Percentiles rank a stretch among this genome's conserved stretches.
Evolutionary conservation across 1,284 basidiomycete species (phyloP).

Genomic region (Chiua sp.): DNA sequence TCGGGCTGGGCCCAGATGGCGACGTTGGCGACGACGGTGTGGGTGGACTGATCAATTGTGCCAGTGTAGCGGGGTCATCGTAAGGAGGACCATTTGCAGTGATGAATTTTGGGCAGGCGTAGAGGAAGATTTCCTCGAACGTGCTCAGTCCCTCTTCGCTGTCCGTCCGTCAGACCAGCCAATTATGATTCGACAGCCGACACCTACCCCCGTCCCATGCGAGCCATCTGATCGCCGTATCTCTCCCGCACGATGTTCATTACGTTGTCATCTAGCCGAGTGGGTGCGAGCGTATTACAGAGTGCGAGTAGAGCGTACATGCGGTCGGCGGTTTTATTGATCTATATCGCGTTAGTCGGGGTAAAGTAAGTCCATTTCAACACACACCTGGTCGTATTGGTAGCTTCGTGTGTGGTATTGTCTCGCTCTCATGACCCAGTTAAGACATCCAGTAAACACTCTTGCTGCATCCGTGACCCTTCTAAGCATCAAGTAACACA

Average conservation of each 20-base stretch:
- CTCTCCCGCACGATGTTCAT: slow-evolving; percentile 93
- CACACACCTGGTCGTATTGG: slow-evolving; percentile 89
- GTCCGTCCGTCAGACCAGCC: slow-evolving; percentile 6
- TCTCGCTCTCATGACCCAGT: slow-evolving; percentile 92
- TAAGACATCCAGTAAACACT: slow-evolving; percentile 91
- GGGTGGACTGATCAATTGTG: slow-evolving; percentile 53
- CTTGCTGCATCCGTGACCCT: slow-evolving; percentile 96
- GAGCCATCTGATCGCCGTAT: slow-evolving; percentile 89
- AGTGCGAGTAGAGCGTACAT: slow-evolving; percentile 98
- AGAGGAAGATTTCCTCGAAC: slow-evolving; percentile 95
- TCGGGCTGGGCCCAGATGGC: slow-evolving; percentile 18
- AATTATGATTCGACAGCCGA: slow-evolving; percentile 1
- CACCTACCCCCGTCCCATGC: slow-evolving; percentile 81
- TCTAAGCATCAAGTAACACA: slow-evolving; percentile 95
- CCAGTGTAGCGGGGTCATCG: slow-evolving; percentile 77
- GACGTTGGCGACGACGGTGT: slow-evolving; percentile 35
- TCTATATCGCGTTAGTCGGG: slow-evolving; percentile 50
- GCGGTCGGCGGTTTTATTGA: slow-evolving; percentile 96
- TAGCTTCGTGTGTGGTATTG: slow-evolving; percentile 97
- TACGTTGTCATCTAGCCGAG: slow-evolving; percentile 92
- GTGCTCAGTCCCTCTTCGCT: slow-evolving; percentile 80
- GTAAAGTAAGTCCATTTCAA: not conserved
- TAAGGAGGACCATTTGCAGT: slow-evolving; percentile 93
- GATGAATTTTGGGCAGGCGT: slow-evolving; percentile 97
- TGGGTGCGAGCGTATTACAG: slow-evolving; percentile 91